Evolutionary conservation across 2,329 filamentous ascomycete species (phyloP), one percentile per base, ranked within the genome.

Genomic region (Ilyonectria robusta): DNA sequence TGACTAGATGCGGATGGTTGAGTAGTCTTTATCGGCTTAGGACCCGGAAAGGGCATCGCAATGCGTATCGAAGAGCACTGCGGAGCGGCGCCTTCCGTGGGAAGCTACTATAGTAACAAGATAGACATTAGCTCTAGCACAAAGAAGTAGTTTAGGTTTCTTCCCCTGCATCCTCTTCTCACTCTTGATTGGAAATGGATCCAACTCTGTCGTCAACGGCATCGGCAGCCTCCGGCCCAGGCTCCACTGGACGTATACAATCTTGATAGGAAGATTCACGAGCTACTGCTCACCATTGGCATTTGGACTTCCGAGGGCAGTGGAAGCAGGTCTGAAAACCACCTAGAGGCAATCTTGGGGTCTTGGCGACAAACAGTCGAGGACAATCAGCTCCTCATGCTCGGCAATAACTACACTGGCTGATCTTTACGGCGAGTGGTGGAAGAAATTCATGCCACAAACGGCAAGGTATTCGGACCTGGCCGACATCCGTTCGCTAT

Each of bases 371-470:
- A 8, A 73, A 73, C 1, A 69, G 69, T 1, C 19, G 73, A 6
- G 69, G 56, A 1, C 46, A 71, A 54, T 70, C 71, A 0, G 51
- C 50, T 1, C 69, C 71, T 1, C 65, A 65, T 1, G 17, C 9
- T 46, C 62, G 3, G 60, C 71, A 2, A 48, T 73, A 0, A 72
- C 59, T 0, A 62, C 57, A 1, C 50, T 73, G 1, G 60, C 55
- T 6, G 44, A 69, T 9, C 50, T 69, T 1, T 2, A 61, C 5
- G 67, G 69, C 0, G 67, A 69, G 26, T 73, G 71, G 71, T 72
- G 71, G 71, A 73, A 54, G 33, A 68, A 56, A 5, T 73, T 73
- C 5, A 70, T 72, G 69, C 71, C 71, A 0, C 67, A 73, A 56
- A 53, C 7, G 56, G 53, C 0, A 67, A 62, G 7, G 67, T 70